Evolutionary conservation across 345 rosid genomes (phyloP), one percentile per base, ranked within the genome.

Genomic region (Gynandropsis gynandra): DNA sequence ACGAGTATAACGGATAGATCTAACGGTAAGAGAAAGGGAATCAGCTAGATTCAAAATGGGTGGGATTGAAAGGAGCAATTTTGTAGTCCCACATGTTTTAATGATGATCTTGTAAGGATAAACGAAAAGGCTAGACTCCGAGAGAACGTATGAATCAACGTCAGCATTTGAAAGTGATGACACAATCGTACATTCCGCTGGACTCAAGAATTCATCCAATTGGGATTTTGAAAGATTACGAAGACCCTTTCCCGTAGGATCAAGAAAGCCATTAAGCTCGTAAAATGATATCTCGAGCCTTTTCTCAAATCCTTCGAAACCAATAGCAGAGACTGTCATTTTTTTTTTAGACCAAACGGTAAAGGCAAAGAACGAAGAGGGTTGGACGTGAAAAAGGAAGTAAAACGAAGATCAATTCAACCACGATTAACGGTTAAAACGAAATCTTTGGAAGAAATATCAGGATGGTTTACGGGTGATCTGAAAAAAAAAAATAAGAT

Each of bases 261-360:
- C 88, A 65, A 56, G 59, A 72, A 76, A 75, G 54, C 72, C 39
- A 37, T 79, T 66, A n/a, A 80, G 77, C 72, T 76, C 76, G 37
- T 52, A 69, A 56, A 88, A 88, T 2, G 81, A 52, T 32, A 88
- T 51, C 47, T 88, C 95, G 1, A 88, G 84, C 79, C 97, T 70
- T 79, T 88, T 88, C 61, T 88, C 97, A 49, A 56, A 88, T n/a
- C 97, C 97, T 61, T 88, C 95, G 43, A 88, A 88, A 51, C 97
- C 97, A 61, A 82, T 84, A 34, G 88, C 76, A 66, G 95, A 84
- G 47, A 58, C 66, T 0, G 79, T 42, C 68, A 62, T 55, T 49
- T 80, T 7, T n/a, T 55, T 49, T 61, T 56, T 16, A 64, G 35
- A 42, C 5, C 24, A 54, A 15, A 61, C 57, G 21, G 0, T 39